These are phyloP conservation scores for Colletotrichum scovillei DNA, from an alignment of 2,329 filamentous ascomycete species.

Conservation along the genomic window DNA sequence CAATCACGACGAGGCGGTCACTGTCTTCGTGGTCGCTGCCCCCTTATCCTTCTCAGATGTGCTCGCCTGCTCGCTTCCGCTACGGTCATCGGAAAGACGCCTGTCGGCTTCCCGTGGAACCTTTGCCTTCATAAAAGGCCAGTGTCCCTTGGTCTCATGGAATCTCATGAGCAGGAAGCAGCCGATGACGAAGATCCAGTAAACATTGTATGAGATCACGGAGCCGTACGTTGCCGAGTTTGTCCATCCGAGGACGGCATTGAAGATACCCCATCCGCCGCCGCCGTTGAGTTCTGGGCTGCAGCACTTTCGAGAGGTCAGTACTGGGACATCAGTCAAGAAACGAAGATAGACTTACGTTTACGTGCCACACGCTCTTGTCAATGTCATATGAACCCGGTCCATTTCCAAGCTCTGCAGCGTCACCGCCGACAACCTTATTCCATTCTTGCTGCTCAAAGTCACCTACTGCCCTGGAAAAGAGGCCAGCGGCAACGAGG, in stretches of 20 bases:
- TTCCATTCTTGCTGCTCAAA: slow-evolving; percentile 79
- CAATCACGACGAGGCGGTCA: slow-evolving; percentile 9
- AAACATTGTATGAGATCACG: slow-evolving; percentile 87
- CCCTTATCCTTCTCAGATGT: slow-evolving; percentile 8
- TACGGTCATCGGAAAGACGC: background rate
- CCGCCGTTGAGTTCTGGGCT: slow-evolving; percentile 78
- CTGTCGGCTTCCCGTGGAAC: background rate
- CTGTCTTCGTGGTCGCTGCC: slow-evolving; percentile 18
- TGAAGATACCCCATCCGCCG: slow-evolving; percentile 88
- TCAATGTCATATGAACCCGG: slow-evolving; percentile 84
- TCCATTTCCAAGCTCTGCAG: slow-evolving; percentile 63
- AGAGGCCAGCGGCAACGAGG: slow-evolving; percentile 84
- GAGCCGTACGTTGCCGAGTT: slow-evolving; percentile 91
- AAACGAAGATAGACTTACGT: slow-evolving; percentile 62
- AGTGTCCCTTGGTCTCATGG: slow-evolving; percentile 68
- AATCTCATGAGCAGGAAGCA: slow-evolving; percentile 74
- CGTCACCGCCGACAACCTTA: slow-evolving; percentile 69
- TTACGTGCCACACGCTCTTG: slow-evolving; percentile 84
- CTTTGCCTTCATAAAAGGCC: slow-evolving; percentile 56
- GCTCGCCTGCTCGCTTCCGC: slow-evolving; percentile 1
- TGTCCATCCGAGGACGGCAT: slow-evolving; percentile 86
- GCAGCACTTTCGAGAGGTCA: slow-evolving; percentile 71
- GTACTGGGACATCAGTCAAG: slow-evolving; percentile 12
- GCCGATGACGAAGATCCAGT: slow-evolving; percentile 81
- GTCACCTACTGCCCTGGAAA: slow-evolving; percentile 81